Evolutionary conservation across 2,329 filamentous ascomycete genomes (phyloP).

Genomic region (Cladosporium halotolerans): DNA sequence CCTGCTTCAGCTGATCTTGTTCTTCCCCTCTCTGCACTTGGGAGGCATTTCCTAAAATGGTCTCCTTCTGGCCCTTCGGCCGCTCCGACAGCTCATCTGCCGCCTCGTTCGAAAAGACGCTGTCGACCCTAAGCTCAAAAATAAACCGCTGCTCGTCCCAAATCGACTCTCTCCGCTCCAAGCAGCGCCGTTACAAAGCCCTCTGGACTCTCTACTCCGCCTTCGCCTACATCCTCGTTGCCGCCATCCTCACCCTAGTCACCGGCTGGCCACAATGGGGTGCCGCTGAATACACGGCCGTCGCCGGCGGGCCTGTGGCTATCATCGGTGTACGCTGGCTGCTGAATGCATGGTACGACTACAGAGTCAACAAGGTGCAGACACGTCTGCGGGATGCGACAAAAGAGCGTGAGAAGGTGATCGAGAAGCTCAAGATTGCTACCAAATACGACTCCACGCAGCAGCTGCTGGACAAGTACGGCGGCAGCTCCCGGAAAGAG

Average conservation of each 20-base stretch:
- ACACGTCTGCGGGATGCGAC: slow-evolving; percentile 66
- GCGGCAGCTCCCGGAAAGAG: slow-evolving; percentile 47
- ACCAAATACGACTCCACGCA: slow-evolving; percentile 96
- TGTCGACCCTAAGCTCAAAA: slow-evolving; percentile 74
- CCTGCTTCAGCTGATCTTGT: not conserved
- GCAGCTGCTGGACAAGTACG: slow-evolving; percentile 90
- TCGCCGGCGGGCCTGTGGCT: slow-evolving; percentile 65
- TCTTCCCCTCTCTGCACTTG: not conserved
- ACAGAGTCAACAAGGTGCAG: slow-evolving; percentile 66
- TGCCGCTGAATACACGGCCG: slow-evolving; percentile 66
- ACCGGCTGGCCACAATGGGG: slow-evolving; percentile 78
- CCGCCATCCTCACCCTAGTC: slow-evolving; percentile 74
- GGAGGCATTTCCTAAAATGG: slow-evolving; percentile 50
- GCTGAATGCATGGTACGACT: slow-evolving; percentile 69
- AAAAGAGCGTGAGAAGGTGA: slow-evolving; percentile 75
- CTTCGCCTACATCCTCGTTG: slow-evolving; percentile 83
- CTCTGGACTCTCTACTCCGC: slow-evolving; percentile 86
- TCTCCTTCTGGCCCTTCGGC: slow-evolving; percentile 81
- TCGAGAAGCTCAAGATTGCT: slow-evolving; percentile 87
- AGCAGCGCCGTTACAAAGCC: slow-evolving; percentile 70
- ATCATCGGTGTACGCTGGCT: slow-evolving; percentile 69
- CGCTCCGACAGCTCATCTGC: slow-evolving; percentile 79
- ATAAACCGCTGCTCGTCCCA: slow-evolving; percentile 68
- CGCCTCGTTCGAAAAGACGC: slow-evolving; percentile 85
- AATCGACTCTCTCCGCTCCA: slow-evolving; percentile 67